Conservation (phyloP, 441 rosid genomes). For the Arabidopsis lyrata region DNA sequence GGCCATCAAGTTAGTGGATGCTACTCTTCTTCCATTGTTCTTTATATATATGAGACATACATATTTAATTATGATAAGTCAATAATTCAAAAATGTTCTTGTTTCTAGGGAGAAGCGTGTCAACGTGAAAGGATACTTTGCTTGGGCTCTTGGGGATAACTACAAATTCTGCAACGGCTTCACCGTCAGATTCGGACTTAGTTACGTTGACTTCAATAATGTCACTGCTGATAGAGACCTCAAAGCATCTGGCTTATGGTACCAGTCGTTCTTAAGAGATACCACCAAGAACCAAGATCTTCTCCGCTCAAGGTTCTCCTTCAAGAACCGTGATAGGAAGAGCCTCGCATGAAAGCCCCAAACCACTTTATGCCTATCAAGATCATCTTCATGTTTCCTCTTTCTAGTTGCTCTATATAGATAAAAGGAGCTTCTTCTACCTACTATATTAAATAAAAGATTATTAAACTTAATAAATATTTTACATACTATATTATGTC, state of each 20-base stretch:
- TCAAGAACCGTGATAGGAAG: neutral
- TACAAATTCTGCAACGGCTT: slow-evolving; percentile 19
- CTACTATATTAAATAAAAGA: too few relatives aligned
- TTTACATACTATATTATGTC: too few relatives aligned
- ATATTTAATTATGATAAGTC: neutral
- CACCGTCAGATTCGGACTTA: slow-evolving; percentile 36
- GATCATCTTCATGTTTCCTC: slow-evolving; percentile 17
- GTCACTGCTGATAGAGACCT: slow-evolving; percentile 17
- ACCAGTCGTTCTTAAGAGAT: neutral
- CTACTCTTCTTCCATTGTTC: neutral
- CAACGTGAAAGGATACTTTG: slow-evolving; percentile 37
- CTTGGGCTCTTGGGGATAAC: slow-evolving; percentile 38
- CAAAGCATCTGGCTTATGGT: slow-evolving; percentile 34
- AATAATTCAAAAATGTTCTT: neutral
- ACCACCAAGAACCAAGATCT: neutral
- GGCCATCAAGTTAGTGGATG: slow-evolving; percentile 23
- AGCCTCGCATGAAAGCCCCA: slow-evolving; percentile 25
- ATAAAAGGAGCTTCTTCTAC: slow-evolving; percentile 1
- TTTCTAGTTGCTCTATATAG: slow-evolving; percentile 6
- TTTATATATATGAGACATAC: too few relatives aligned
- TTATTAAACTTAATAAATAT: too few relatives aligned
- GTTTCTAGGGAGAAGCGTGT: neutral
- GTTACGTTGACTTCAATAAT: slow-evolving; percentile 17
- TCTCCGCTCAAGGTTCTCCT: slow-evolving; percentile 5
- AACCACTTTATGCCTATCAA: neutral